A percentile compares a stretch with the other conserved stretches of the same genome.
These are phyloP conservation scores for Rhododendron simsii DNA, from an alignment of 148 eudicot genomes.

Conservation along the genomic window DNA sequence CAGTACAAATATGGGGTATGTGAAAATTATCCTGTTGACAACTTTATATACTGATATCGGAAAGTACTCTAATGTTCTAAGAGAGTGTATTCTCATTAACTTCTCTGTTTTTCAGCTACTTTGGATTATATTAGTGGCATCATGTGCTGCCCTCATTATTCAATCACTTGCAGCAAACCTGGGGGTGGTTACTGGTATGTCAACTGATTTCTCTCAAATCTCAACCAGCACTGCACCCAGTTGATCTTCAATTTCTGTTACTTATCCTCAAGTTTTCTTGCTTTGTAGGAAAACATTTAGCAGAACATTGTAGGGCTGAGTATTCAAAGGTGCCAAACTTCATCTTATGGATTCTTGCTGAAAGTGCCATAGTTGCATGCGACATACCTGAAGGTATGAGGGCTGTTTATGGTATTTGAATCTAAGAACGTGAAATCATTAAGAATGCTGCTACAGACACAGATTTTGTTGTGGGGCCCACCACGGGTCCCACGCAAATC, in stretches of 20 bases:
- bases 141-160: constrained; percentile 84
- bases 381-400: constrained; percentile 94
- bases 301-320: constrained; percentile 87
- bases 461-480: too few relatives aligned
- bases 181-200: constrained; percentile 95
- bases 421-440: not conserved
- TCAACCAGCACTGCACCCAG: not conserved
- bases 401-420: not conserved
- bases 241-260: not conserved
- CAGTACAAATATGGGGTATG: constrained; percentile 84
- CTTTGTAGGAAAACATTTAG: constrained; percentile 85
- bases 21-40: not conserved
- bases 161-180: constrained; percentile 30
- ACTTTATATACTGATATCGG: not conserved
- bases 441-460: too few relatives aligned
- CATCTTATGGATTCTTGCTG: constrained; percentile 89
- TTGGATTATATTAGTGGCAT: constrained; percentile 94
- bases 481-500: too few relatives aligned
- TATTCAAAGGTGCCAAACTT: constrained; percentile 84
- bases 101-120: constrained; percentile 54
- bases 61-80: not conserved
- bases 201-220: not conserved
- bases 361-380: constrained; percentile 86
- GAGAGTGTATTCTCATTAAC: not conserved
- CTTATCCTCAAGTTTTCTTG: not conserved